Evolutionary conservation across 2,329 filamentous ascomycete species (phyloP).

Genomic region (Fusarium sp.): DNA sequence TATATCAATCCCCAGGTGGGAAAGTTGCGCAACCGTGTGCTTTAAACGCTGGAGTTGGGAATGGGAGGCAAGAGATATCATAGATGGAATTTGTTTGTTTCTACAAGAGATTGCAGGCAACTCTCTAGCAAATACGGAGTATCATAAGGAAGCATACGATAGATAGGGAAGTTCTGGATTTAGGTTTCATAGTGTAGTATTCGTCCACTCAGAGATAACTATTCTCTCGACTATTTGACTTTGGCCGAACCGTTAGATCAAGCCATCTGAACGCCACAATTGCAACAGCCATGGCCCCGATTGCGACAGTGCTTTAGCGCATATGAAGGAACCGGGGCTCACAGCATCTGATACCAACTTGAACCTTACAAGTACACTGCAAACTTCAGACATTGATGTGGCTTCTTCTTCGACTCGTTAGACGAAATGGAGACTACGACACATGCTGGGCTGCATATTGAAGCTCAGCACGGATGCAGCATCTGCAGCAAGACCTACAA

Average conservation of each 20-base stretch:
- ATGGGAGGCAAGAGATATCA: not conserved
- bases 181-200: not conserved
- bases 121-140: not conserved
- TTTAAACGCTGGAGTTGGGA: not conserved
- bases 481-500: not conserved
- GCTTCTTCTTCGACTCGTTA: not conserved
- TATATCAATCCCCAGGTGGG: conserved; percentile 13
- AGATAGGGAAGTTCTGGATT: not conserved
- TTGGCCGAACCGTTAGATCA: not conserved
- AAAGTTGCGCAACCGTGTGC: not conserved
- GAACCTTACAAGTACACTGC: not conserved
- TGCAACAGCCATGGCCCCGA: not conserved
- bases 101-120: not conserved
- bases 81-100: not conserved
- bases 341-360: not conserved
- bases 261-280: not conserved
- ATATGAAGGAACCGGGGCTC: not conserved
- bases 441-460: not conserved
- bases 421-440: not conserved
- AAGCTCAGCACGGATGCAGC: not conserved
- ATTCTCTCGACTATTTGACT: not conserved
- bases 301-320: not conserved
- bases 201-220: not conserved
- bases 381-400: not conserved
- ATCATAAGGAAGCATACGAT: not conserved